Evolutionary conservation across 441 rosid genomes (phyloP).

Genomic region (Brassica balearica): DNA sequence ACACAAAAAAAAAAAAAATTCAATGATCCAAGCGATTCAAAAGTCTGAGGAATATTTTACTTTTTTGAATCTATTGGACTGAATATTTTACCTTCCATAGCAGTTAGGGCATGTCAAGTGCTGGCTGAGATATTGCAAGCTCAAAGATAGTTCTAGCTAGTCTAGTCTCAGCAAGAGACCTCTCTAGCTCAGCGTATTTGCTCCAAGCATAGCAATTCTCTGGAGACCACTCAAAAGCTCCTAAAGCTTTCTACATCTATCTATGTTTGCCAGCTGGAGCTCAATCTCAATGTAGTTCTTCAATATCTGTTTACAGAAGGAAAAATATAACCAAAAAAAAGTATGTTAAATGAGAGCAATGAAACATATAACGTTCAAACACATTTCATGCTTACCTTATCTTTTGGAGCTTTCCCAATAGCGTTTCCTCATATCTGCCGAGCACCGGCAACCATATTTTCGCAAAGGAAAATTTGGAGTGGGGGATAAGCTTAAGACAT

Average conservation of each 20-base stretch:
- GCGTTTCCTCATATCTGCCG: slow-evolving; percentile 82
- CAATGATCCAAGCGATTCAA: neutral
- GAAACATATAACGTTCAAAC: neutral
- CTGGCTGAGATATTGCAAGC: slow-evolving; percentile 84
- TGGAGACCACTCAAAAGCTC: slow-evolving; percentile 93
- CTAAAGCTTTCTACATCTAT: slow-evolving; percentile 58
- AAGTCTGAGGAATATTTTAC: neutral
- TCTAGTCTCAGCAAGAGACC: slow-evolving; percentile 74
- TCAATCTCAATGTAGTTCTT: slow-evolving; percentile 94
- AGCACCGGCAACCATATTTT: slow-evolving; percentile 69
- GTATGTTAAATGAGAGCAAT: slow-evolving; percentile 5
- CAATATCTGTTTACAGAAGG: slow-evolving; percentile 59
- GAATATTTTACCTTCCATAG: slow-evolving; percentile 77
- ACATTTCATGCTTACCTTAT: slow-evolving; percentile 60
- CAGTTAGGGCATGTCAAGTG: slow-evolving; percentile 31
- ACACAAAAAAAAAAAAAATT: slow-evolving; percentile 22
- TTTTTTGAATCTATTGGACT: neutral
- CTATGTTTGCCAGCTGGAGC: slow-evolving; percentile 32
- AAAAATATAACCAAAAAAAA: slow-evolving; percentile 12
- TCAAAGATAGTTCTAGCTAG: slow-evolving; percentile 86
- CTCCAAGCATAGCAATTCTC: slow-evolving; percentile 98
- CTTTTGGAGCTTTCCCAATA: slow-evolving; percentile 90
- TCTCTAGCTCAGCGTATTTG: slow-evolving; percentile 85
- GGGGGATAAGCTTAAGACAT: slow-evolving; percentile 37
- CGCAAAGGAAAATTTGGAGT: slow-evolving; percentile 79